Conservation (phyloP, 1,284 basidiomycete species). For the Puccinia horiana region DNA sequence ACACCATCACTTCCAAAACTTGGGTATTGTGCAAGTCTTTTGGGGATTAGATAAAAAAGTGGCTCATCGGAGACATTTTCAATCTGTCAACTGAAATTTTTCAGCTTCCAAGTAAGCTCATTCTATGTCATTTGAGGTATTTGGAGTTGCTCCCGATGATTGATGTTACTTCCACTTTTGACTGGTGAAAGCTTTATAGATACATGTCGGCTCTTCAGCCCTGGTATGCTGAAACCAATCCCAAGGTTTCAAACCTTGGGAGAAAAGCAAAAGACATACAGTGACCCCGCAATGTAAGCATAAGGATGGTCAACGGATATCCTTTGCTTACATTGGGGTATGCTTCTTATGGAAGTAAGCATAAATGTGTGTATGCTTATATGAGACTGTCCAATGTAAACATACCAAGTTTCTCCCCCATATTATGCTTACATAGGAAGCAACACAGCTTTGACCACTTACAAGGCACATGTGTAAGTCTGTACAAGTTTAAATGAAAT, state of each 20-base stretch:
- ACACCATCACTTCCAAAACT: conserved; percentile 97
- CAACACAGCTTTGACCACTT: too few species aligned
- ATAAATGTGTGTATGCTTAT: too few species aligned
- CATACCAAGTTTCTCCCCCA: too few species aligned
- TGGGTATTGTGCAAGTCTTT: conserved; percentile 99
- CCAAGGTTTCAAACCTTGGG: conserved; percentile 89
- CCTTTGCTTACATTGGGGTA: too few species aligned
- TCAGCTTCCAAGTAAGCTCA: conserved; percentile 89
- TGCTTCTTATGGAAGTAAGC: too few species aligned
- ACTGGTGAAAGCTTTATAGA: neutral
- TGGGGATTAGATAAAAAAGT: conserved; percentile 69
- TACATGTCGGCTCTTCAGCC: conserved; percentile 84
- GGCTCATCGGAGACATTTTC: conserved; percentile 72
- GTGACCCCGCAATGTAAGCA: too few species aligned
- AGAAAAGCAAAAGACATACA: conserved; percentile 89
- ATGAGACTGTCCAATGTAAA: too few species aligned
- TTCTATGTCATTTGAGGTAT: neutral
- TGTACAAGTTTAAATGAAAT: too few species aligned
- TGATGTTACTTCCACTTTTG: neutral
- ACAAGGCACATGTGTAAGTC: too few species aligned
- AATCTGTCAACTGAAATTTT: conserved; percentile 97
- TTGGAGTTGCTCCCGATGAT: neutral
- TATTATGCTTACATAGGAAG: too few species aligned
- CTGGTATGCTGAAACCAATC: conserved; percentile 85
- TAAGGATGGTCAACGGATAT: too few species aligned